Percentiles rank a stretch among this genome's conserved stretches.
phyloP scores from a whole-genome alignment of 257 asterid species.

The Nicotiana tabacum region DNA sequence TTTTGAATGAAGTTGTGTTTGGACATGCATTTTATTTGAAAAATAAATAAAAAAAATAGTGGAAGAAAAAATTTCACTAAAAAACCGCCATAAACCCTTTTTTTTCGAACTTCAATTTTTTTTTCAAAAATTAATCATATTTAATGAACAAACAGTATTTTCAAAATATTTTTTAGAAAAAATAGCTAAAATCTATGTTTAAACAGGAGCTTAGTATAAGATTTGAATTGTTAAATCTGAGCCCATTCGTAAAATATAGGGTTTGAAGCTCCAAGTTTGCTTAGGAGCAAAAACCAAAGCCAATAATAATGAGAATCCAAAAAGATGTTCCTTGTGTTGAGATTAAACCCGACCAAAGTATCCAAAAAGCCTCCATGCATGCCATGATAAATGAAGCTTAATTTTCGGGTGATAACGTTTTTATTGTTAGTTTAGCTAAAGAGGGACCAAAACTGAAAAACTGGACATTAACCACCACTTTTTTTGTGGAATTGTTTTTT shows the following conservation, averaged over 20 bases:
- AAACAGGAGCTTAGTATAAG: neutral
- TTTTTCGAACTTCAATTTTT: no score
- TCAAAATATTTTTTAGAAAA: no score
- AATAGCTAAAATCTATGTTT: no score
- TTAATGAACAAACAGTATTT: no score
- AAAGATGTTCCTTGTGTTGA: slow-evolving; percentile 13
- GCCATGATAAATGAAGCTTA: slow-evolving; percentile 7
- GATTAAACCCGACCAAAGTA: slow-evolving; percentile 33
- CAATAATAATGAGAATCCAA: neutral
- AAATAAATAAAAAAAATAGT: no score
- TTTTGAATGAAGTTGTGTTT: no score
- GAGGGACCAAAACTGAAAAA: slow-evolving; percentile 30
- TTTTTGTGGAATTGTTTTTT: neutral
- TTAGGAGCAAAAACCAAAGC: neutral
- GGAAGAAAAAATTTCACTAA: no score
- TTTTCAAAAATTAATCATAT: no score
- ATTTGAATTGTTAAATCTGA: neutral
- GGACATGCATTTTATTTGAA: no score
- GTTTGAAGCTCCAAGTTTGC: neutral
- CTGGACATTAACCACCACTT: slow-evolving; percentile 30
- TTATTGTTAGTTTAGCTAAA: neutral
- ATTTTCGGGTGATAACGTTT: neutral
- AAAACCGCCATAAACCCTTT: no score
- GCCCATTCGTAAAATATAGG: neutral
- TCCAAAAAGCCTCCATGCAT: slow-evolving; percentile 21